Conservation (phyloP, 768 basidiomycete species). For the Asterophora lycoperdoides region DNA sequence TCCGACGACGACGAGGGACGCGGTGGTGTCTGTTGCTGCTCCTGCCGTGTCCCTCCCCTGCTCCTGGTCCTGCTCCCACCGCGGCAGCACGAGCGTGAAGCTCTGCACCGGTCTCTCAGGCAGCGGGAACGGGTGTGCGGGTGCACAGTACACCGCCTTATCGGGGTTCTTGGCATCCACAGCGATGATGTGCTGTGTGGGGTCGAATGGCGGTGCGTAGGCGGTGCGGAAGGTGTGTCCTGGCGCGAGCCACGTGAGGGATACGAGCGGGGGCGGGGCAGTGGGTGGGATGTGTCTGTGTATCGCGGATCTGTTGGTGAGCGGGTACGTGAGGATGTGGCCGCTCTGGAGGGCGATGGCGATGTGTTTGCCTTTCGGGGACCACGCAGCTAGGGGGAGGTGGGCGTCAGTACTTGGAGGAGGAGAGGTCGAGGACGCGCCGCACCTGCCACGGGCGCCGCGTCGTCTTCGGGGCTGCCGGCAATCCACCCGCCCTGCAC, state of each 20-base stretch:
- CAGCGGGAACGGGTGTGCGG: conserved; percentile 38
- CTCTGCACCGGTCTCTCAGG: conserved; percentile 36
- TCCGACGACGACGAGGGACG: conserved; percentile 40
- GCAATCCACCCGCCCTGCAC: conserved; percentile 53
- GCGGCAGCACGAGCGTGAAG: conserved; percentile 35
- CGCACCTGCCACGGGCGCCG: conserved; percentile 58
- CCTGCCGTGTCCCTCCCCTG: no score
- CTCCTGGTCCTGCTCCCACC: conserved; percentile 49
- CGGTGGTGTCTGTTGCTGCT: no score
- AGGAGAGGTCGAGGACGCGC: conserved; percentile 16
- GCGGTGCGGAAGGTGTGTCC: conserved; percentile 64
- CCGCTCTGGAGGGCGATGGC: conserved; percentile 70
- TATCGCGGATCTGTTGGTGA: conserved; percentile 46
- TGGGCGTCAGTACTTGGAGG: conserved; percentile 1
- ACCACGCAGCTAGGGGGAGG: conserved; percentile 65
- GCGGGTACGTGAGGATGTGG: conserved; percentile 64
- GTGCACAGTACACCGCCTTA: conserved; percentile 34
- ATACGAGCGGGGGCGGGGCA: conserved; percentile 42
- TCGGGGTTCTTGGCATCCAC: conserved; percentile 40
- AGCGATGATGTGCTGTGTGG: conserved; percentile 41
- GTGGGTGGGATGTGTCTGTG: conserved; percentile 64
- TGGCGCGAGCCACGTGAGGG: conserved; percentile 64
- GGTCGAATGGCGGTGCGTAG: conserved; percentile 43
- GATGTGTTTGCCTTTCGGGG: conserved; percentile 81
- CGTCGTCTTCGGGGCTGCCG: conserved; percentile 33